Evolutionary conservation across 2,329 filamentous ascomycete species (phyloP).

Genomic region (Fusarium nisikadoi): DNA sequence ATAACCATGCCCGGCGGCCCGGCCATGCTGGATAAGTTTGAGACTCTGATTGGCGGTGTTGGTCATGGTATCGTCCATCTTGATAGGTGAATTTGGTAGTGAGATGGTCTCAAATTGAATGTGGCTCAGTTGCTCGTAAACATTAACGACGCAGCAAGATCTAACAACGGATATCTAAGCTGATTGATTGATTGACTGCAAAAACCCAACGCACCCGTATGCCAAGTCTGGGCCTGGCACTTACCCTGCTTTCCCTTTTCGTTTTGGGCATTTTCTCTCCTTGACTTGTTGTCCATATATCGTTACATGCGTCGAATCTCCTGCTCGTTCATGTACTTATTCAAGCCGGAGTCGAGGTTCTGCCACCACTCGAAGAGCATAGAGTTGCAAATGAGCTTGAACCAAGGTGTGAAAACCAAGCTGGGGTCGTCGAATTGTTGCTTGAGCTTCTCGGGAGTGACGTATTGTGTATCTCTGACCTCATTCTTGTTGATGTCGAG

Average conservation of each 20-base stretch:
- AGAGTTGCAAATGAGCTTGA: conserved; percentile 97
- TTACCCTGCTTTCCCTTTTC: conserved; percentile 1
- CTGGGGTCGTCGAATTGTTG: conserved; percentile 82
- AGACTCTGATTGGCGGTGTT: not conserved
- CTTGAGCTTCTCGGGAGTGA: conserved; percentile 84
- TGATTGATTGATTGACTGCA: conserved; percentile 34
- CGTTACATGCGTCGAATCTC: conserved; percentile 83
- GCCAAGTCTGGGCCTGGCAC: conserved; percentile 1
- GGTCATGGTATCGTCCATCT: not conserved
- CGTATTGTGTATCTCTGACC: conserved; percentile 85
- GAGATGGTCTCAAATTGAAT: conserved; percentile 39
- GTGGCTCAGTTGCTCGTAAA: conserved; percentile 16
- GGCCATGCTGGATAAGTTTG: not conserved
- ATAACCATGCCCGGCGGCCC: not conserved
- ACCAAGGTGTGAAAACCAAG: conserved; percentile 96
- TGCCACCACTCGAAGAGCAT: conserved; percentile 99
- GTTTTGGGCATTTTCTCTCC: conserved; percentile 3
- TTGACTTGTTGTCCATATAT: conserved; percentile 6
- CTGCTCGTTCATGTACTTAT: conserved; percentile 87
- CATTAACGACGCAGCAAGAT: conserved; percentile 5
- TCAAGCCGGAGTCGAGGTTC: conserved; percentile 81
- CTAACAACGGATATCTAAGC: conserved; percentile 45
- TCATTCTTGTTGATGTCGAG: conserved; percentile 87
- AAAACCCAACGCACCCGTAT: conserved; percentile 26
- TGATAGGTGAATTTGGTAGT: not conserved